Conservation (phyloP, 1,139 yeast species). For the Zygosaccharomyces sapae region DNA sequence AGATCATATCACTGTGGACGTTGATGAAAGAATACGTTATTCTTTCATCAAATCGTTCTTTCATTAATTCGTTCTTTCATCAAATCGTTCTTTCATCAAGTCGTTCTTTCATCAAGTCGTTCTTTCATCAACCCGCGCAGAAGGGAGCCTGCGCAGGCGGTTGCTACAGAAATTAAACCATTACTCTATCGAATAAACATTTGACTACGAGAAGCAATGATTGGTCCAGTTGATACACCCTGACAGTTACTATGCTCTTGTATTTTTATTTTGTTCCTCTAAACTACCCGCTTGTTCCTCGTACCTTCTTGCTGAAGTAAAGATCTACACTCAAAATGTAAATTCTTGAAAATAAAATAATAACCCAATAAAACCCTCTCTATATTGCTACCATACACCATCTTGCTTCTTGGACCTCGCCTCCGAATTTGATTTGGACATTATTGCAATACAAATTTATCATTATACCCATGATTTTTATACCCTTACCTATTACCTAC, state of each 20-base stretch:
- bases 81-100: not conserved
- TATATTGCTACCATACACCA: not conserved
- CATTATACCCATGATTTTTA: not conserved
- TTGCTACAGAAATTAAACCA: not conserved
- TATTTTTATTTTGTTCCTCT: not conserved
- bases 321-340: not conserved
- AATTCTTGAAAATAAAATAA: not conserved
- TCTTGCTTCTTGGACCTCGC: not conserved
- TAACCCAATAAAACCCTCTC: not conserved
- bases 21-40: not conserved
- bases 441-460: not conserved
- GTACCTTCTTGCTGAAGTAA: not conserved
- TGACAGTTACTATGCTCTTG: not conserved
- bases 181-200: not conserved
- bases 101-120: not conserved
- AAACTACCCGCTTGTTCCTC: not conserved
- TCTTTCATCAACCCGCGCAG: not conserved
- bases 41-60: not conserved
- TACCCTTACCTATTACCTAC: not conserved
- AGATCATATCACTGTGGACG: not conserved
- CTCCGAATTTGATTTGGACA: not conserved
- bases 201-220: not conserved
- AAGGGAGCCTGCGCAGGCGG: not conserved
- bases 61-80: not conserved
- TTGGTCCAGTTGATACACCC: not conserved